Percentiles rank a stretch among this genome's conserved stretches.
Evolutionary conservation across 2,329 filamentous ascomycete genomes (phyloP).

Genomic region (Ophiostoma sp.): DNA sequence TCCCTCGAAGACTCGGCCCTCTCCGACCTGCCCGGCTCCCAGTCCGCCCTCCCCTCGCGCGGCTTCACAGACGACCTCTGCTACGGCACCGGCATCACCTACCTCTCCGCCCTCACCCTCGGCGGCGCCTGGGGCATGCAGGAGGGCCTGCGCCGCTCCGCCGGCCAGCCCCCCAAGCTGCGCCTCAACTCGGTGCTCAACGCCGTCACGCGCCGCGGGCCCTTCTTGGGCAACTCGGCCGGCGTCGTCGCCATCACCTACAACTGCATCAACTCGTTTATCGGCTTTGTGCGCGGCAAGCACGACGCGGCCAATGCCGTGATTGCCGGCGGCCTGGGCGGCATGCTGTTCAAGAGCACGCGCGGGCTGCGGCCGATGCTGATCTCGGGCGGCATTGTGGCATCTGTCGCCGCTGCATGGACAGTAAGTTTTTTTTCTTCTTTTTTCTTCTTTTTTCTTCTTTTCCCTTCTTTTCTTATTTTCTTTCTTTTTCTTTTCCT

Average conservation of each 20-base stretch:
- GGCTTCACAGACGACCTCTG: slow-evolving; percentile 98
- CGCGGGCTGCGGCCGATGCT: slow-evolving; percentile 85
- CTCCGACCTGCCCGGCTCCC: slow-evolving; percentile 76
- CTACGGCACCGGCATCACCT: slow-evolving; percentile 93
- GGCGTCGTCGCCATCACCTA: slow-evolving; percentile 95
- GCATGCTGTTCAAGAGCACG: slow-evolving; percentile 95
- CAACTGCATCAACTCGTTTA: slow-evolving; percentile 82
- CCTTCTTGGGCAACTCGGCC: slow-evolving; percentile 92
- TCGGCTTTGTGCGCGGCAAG: slow-evolving; percentile 74
- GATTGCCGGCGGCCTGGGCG: slow-evolving; percentile 76
- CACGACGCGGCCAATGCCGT: slow-evolving; percentile 90
- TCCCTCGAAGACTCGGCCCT: slow-evolving; percentile 87
- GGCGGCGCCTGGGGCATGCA: slow-evolving; percentile 90
- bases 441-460: not conserved
- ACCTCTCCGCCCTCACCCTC: slow-evolving; percentile 76
- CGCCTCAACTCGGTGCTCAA: slow-evolving; percentile 92
- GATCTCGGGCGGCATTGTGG: slow-evolving; percentile 88
- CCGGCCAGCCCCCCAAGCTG: slow-evolving; percentile 75
- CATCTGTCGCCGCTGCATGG: slow-evolving; percentile 78
- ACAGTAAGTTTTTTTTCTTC: slow-evolving; percentile 60
- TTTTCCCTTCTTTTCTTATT: not conserved
- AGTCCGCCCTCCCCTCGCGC: slow-evolving; percentile 85
- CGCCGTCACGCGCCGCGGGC: slow-evolving; percentile 84
- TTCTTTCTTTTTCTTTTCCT: not conserved
- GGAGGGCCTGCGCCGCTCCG: slow-evolving; percentile 79